phyloP scores from a whole-genome alignment of 495 filamentous ascomycete species.

The Filosporella fistucella region DNA sequence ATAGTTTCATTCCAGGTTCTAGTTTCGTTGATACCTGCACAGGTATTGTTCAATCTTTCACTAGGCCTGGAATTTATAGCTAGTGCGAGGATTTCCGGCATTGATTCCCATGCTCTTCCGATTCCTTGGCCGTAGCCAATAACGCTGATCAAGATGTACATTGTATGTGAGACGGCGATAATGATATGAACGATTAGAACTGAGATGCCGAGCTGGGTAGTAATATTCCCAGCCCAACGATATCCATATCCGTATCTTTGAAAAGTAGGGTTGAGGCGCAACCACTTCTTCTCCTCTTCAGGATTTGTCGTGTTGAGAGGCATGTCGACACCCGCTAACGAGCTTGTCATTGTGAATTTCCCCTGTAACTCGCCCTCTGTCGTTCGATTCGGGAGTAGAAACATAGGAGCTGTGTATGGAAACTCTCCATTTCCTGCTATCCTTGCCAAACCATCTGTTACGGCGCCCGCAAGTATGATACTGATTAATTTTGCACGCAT shows the following conservation, averaged over 20 bases:
- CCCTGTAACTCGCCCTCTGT: neutral
- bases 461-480: neutral
- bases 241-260: constrained; percentile 4
- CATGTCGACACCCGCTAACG: neutral
- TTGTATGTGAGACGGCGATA: neutral
- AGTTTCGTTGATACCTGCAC: neutral
- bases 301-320: constrained; percentile 1
- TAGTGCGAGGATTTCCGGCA: constrained; percentile 1
- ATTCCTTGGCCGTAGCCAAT: neutral
- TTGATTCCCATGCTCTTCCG: neutral
- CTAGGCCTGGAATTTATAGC: constrained; percentile 1
- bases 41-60: neutral
- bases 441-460: constrained; percentile 5
- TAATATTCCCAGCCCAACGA: neutral
- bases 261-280: neutral
- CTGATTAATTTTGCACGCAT: constrained; percentile 4
- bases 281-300: neutral
- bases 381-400: constrained; percentile 5
- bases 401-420: constrained; percentile 5
- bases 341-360: neutral
- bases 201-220: constrained; percentile 4
- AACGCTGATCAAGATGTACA: neutral
- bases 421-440: neutral
- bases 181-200: neutral
- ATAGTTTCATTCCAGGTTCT: neutral